Base-by-base conservation (phyloP, 352 stramenopile species). In the Pythium dissotocum region DNA sequence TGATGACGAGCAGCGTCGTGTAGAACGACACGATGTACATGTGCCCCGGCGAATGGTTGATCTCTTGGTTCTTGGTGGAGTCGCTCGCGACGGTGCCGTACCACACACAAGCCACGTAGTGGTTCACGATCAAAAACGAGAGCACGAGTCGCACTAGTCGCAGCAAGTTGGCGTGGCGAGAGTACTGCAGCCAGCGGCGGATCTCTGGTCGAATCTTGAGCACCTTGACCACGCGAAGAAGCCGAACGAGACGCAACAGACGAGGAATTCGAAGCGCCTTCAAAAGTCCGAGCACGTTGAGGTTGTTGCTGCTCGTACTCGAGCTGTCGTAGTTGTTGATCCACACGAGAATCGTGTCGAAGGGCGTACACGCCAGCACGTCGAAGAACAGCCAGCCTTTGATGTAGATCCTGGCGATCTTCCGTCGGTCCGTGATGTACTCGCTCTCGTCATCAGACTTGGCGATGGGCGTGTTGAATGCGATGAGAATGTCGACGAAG, bases 91-190 rank as follows among this genome's bases (percentile, higher is more conserved):
- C 74, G 13, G 75, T 53, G 6, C 80, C 85, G 48, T 79, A 87
- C 88, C 88, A 96, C 32, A 90, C 80, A 61, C 88, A 96, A 16
- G 87, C 88, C 5, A 87, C 70, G 62, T 91, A 90, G 66, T 96
- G 88, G 44, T 93, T 91, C 32, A 91, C 77, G 14, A 93, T 70
- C 18, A 94, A 58, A 42, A 96, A 92, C 1, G 71, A 74, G 4
- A 82, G 56, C 14, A 95, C 80, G 21, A 96, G 77, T 0, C 83
- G 79, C 21, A 89, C 76, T 4, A 94, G 75, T 18, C 86, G 75
- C 5, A 93, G 70, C 35, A 94, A 73, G 57, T 94, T 92, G 8
- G 84, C 83, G 40, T 94, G 85, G 0, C 86, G 84, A 13, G 86
- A 94, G 71, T 94, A 93, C 46, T 91, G 82, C 1, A 94, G 65